Evolutionary conservation across 2,329 filamentous ascomycete genomes (phyloP), one percentile per base, ranked within the genome.

Genomic region (Aspergillus amoenus): DNA sequence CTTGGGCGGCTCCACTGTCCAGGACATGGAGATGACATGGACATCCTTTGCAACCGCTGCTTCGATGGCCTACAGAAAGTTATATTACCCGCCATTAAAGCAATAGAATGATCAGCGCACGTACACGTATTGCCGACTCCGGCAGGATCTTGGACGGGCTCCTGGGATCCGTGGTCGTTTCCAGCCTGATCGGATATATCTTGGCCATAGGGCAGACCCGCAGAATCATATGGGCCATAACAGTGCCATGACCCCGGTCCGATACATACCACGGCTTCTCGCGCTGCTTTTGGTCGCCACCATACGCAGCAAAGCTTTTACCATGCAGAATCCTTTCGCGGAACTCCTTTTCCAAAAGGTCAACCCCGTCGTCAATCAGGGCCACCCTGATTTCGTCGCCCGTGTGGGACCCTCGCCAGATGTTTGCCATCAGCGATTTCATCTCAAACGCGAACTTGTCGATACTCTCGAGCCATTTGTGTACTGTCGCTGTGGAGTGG

Each of bases 21-120:
- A 50, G 18, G 34, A 50, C 47, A 50, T 50, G 47, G n/a, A 40
- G 9, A 50, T 50, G 32, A 50, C 24, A 12, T 50, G 47, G 11
- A 50, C 47, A 11, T 50, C 37, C n/a, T 40, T 40, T 18, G 24
- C n/a, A 5, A 50, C 37, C 0, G 47, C 47, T 5, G 34, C 32
- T n/a, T 40, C 18, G 34, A 50, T 50, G 18, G 34, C 47, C 34
- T 50, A 18, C 5, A 21, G 5, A 18, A 7, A 24, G 30, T 22
- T 17, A 30, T 1, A 22, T 46, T 11, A 27, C 9, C 8, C 6
- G 3, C 21, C 8, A 32, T 21, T 21, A 1, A 11, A 12, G 15
- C 11, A 18, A 11, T 5, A 13, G 1, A 9, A 21, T 3, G 8
- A 5, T 3, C 9, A 13, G 12, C 5, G 27, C 32, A 18, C 21